Evolutionary conservation across 805 yeast genomes (phyloP).

Genomic region (Cyberlindnera saturnus): DNA sequence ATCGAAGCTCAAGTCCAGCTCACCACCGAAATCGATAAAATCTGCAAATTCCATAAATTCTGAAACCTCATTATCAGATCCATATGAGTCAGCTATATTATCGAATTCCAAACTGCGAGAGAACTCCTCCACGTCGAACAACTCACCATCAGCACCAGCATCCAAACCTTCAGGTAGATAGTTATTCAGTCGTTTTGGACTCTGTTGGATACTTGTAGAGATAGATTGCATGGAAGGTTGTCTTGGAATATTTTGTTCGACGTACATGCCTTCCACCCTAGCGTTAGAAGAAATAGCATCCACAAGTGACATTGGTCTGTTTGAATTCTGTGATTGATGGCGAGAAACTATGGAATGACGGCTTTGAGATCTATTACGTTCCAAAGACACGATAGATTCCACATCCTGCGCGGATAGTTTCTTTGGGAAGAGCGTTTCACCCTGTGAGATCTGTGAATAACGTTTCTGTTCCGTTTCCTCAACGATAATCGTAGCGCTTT

Average conservation of each 20-base stretch:
- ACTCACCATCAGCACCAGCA: slow-evolving; percentile 16
- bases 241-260: slow-evolving; percentile 23
- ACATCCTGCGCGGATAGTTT: slow-evolving; percentile 61
- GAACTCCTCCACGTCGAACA: slow-evolving; percentile 23
- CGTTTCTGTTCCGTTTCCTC: slow-evolving; percentile 2
- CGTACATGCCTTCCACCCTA: slow-evolving; percentile 42
- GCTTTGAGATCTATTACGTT: slow-evolving; percentile 60
- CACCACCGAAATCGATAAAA: slow-evolving; percentile 40
- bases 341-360: slow-evolving; percentile 27
- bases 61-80: slow-evolving; percentile 27
- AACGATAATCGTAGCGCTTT: background rate
- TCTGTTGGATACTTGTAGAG: slow-evolving; percentile 7
- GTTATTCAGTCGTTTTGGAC: slow-evolving; percentile 8
- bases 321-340: slow-evolving; percentile 9
- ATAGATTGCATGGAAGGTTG: slow-evolving; percentile 8
- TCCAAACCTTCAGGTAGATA: slow-evolving; percentile 6
- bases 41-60: slow-evolving; percentile 41
- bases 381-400: slow-evolving; percentile 62
- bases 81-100: slow-evolving; percentile 6
- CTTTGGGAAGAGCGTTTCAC: slow-evolving; percentile 68
- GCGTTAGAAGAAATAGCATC: slow-evolving; percentile 33
- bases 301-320: slow-evolving; percentile 9
- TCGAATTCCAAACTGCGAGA: slow-evolving; percentile 18
- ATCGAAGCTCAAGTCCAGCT: slow-evolving; percentile 30
- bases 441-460: slow-evolving; percentile 25